Evolutionary conservation across 371 early-diverging fungal genomes (phyloP).

Genomic region (Aphelidium insulamus): DNA sequence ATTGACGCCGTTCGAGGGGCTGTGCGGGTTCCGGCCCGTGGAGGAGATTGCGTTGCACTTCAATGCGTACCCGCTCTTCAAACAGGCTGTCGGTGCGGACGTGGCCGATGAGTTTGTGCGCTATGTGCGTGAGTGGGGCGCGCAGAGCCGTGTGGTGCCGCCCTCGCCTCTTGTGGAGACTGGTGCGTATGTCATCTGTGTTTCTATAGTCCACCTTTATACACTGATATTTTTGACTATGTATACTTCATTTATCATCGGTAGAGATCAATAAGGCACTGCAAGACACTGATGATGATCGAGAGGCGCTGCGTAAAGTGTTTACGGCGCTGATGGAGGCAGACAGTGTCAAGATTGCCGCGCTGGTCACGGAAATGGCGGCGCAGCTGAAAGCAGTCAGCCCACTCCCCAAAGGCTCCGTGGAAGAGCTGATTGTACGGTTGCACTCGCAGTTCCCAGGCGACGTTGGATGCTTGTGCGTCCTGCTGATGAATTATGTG

Average conservation of each 20-base stretch:
- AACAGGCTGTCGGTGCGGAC: conserved; percentile 29
- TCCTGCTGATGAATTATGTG: conserved; percentile 69
- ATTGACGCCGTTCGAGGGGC: conserved; percentile 77
- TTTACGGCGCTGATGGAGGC: conserved; percentile 50
- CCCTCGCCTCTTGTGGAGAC: no score
- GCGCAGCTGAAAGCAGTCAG: background rate
- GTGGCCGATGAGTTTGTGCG: conserved; percentile 14
- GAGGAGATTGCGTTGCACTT: conserved; percentile 44
- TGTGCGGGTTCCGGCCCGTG: conserved; percentile 83
- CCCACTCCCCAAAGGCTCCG: conserved; percentile 4
- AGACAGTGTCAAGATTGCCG: background rate
- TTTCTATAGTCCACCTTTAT: no score
- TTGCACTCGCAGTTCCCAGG: conserved; percentile 66
- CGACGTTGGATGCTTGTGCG: conserved; percentile 75
- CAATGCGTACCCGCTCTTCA: conserved; percentile 47
- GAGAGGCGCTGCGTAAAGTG: conserved; percentile 29
- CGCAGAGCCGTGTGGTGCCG: no score
- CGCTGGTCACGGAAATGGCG: background rate
- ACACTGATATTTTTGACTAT: no score
- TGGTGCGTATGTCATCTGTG: no score
- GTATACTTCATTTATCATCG: no score
- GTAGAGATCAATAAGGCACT: no score
- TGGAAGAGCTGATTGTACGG: conserved; percentile 40
- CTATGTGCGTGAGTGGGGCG: no score
- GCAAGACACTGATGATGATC: no score